phyloP scores from a whole-genome alignment of 2,329 filamentous ascomycete species.

The Ceratocystiopsis sp. region DNA sequence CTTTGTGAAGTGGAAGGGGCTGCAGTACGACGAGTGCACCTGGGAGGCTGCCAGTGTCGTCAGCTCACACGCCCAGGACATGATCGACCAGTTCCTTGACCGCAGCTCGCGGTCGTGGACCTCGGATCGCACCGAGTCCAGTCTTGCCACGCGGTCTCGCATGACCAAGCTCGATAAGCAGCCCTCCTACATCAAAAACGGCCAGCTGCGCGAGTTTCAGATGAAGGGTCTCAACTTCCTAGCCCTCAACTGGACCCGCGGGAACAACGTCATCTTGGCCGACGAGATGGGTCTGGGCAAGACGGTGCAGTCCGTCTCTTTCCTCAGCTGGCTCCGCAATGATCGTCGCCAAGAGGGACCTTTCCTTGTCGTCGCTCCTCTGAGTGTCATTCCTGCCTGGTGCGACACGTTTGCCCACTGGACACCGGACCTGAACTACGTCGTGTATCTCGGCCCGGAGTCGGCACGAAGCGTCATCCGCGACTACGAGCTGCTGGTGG shows the following conservation, averaged over 20 bases:
- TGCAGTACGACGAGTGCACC: constrained; percentile 86
- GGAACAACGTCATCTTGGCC: constrained; percentile 89
- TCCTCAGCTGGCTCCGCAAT: constrained; percentile 93
- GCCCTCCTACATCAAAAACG: constrained; percentile 68
- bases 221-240: constrained; percentile 89
- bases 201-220: constrained; percentile 83
- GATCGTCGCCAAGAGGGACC: constrained; percentile 80
- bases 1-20: constrained; percentile 89
- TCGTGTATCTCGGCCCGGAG: constrained; percentile 88
- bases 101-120: constrained; percentile 64
- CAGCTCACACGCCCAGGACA: constrained; percentile 61
- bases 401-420: constrained; percentile 94
- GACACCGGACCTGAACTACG: constrained; percentile 92
- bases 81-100: constrained; percentile 84
- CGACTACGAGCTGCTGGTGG: constrained; percentile 75
- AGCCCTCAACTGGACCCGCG: constrained; percentile 86
- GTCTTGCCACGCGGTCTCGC: constrained; percentile 53
- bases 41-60: constrained; percentile 66
- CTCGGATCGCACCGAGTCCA: constrained; percentile 65
- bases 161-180: constrained; percentile 63
- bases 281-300: constrained; percentile 99
- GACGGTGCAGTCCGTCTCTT: constrained; percentile 92
- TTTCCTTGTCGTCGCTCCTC: constrained; percentile 89
- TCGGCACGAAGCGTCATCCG: constrained; percentile 72
- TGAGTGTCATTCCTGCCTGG: constrained; percentile 96